Conservation (phyloP, 2,329 filamentous ascomycete species). For the Allantophomopsis cytisporea region DNA sequence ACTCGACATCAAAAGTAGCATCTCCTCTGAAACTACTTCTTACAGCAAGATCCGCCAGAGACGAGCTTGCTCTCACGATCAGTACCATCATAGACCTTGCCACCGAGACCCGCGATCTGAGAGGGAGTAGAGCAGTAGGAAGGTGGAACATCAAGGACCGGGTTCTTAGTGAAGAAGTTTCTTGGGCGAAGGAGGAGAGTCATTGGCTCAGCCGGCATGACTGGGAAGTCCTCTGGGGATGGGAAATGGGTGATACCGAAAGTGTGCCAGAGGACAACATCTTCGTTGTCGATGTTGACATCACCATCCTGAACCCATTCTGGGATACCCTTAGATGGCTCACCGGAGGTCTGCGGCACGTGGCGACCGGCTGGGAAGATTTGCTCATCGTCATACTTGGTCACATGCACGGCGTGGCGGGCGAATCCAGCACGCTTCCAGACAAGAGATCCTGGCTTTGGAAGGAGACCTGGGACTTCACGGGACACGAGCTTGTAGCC, state of each 20-base stretch:
- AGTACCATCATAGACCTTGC: conserved; percentile 25
- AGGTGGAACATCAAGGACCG: conserved; percentile 42
- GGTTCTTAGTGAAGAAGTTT: conserved; percentile 45
- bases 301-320: conserved; percentile 43
- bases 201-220: conserved; percentile 85
- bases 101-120: conserved; percentile 31
- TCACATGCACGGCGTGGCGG: conserved; percentile 43
- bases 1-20: no score
- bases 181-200: conserved; percentile 42
- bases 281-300: conserved; percentile 62
- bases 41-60: conserved; percentile 9
- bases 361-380: conserved; percentile 45
- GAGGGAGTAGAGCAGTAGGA: conserved; percentile 63
- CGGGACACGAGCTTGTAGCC: conserved; percentile 84
- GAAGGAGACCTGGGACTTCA: conserved; percentile 66
- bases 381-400: conserved; percentile 51
- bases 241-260: conserved; percentile 89
- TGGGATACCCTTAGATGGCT: conserved; percentile 27
- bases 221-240: conserved; percentile 76
- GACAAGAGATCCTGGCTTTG: conserved; percentile 69
- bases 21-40: conserved; percentile 7
- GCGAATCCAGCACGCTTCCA: conserved; percentile 45
- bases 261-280: conserved; percentile 87
- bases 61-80: conserved; percentile 30
- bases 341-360: conserved; percentile 40